Evolutionary conservation across 2,329 filamentous ascomycete species (phyloP).

Genomic region (Diaporthe sp.): DNA sequence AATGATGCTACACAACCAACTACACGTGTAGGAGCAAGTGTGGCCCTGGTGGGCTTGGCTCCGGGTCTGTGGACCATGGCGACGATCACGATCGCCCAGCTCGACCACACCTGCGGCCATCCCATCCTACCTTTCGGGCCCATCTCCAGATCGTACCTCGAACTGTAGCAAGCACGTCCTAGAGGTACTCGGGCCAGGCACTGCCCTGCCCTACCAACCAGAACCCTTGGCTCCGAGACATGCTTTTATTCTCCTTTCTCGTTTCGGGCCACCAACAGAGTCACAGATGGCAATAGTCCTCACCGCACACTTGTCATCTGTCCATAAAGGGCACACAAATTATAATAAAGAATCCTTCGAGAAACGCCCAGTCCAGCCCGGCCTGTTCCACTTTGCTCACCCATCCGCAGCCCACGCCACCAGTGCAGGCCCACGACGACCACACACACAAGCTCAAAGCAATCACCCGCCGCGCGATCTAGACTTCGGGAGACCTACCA

Average conservation of each 20-base stretch:
- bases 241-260: constrained; percentile 26
- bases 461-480: constrained; percentile 22
- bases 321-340: neutral
- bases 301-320: neutral
- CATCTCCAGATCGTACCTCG: neutral
- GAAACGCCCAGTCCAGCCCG: constrained; percentile 9
- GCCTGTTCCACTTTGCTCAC: neutral
- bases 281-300: constrained; percentile 15
- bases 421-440: neutral
- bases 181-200: neutral
- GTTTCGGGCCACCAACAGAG: constrained; percentile 4
- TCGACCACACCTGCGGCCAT: neutral
- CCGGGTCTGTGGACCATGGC: neutral
- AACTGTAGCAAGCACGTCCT: neutral
- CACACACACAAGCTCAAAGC: constrained; percentile 22
- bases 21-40: neutral
- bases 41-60: neutral
- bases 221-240: constrained; percentile 16
- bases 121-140: neutral
- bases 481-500: constrained; percentile 29
- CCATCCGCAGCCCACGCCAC: neutral
- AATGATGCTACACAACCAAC: neutral
- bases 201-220: neutral
- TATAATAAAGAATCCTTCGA: neutral
- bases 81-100: constrained; percentile 14